Percentiles rank a stretch among this genome's conserved stretches.
These are phyloP conservation scores for Tuber brumale DNA, from an alignment of 495 filamentous ascomycete genomes.

Conservation along the genomic window DNA sequence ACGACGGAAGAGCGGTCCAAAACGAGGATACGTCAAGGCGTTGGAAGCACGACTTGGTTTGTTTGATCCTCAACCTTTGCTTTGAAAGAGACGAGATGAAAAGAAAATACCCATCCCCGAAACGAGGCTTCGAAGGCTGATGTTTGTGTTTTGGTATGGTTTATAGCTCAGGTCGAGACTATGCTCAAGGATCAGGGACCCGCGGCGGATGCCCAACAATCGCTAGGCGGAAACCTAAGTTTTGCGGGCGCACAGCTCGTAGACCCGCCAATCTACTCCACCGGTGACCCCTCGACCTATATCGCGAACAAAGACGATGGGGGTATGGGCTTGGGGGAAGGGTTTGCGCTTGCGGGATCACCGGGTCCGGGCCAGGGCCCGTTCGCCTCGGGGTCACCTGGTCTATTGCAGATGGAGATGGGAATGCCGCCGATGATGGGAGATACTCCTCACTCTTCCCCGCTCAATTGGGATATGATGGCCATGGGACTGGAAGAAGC, in stretches of 20 bases:
- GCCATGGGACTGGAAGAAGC: constrained; percentile 87
- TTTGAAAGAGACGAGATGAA: not conserved
- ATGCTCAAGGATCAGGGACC: constrained; percentile 69
- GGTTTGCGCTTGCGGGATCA: not conserved
- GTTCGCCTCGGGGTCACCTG: constrained; percentile 29
- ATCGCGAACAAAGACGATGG: constrained; percentile 20
- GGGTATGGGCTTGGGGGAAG: constrained; percentile 13
- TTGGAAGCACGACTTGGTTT: constrained; percentile 88
- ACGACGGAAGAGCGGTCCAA: constrained; percentile 94
- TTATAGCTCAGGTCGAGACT: constrained; percentile 85
- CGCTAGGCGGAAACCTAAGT: constrained; percentile 26
- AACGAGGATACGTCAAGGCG: constrained; percentile 96
- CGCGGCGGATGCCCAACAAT: constrained; percentile 29
- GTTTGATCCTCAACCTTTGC: constrained; percentile 32
- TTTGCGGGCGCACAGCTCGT: constrained; percentile 12
- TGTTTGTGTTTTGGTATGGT: constrained; percentile 6
- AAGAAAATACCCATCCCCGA: constrained; percentile 4
- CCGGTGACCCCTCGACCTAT: constrained; percentile 11
- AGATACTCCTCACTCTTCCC: constrained; percentile 13
- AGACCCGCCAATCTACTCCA: constrained; percentile 23
- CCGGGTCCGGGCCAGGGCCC: constrained; percentile 16
- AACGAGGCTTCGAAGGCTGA: constrained; percentile 25
- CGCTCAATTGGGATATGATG: constrained; percentile 78
- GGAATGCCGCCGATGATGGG: constrained; percentile 36
- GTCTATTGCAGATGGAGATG: constrained; percentile 28